Evolutionary conservation across 345 rosid species (phyloP), one percentile per base, ranked within the genome.

Genomic region (Lumnitzera racemosa): DNA sequence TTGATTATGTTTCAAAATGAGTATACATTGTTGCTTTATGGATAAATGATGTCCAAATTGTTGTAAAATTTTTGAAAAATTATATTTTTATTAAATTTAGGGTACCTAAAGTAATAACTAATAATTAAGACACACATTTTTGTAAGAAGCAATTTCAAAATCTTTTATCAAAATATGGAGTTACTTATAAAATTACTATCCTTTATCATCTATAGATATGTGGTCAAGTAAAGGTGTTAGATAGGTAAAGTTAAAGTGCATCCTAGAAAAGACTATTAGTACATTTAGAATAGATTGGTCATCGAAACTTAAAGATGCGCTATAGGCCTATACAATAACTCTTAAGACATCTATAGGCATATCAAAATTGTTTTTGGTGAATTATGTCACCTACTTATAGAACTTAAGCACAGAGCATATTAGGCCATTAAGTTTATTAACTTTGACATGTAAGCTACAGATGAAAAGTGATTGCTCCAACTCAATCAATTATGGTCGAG

Each of bases 1-100:
- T 14, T 11, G 67, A 68, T 20, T 62, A 49, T 41, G 52, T 68
- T 2, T 61, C 48, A 2, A 61, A 68, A 51, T 68, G 31, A 52
- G 58, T 15, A 0, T 31, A 68, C 13, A 67, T 15, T 1, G 2
- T 49, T 0, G 25, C 24, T 3, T 2, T 29, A 13, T 36, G 16
- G 0, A 61, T 31, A 2, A 63, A 63, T 57, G 59, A 63, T 17
- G 51, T 25, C 16, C 1, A 11, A 46, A 12, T 17, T 5, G 31
- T 58, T 46, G 4, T 24, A 4, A 58, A 23, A 20, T 46, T 58
- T 11, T 13, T 61, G 17, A 25, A 51, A 41, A 61, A 51, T 11
- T 2, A 29, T 1, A 61, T 51, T 1, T 61, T 51, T 24, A 61
- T 47, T 0, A 2, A 10, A 13, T 46, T 64, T 5, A 7, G 62